Conservation (phyloP, 768 basidiomycete genomes). For the Chiua virens region DNA sequence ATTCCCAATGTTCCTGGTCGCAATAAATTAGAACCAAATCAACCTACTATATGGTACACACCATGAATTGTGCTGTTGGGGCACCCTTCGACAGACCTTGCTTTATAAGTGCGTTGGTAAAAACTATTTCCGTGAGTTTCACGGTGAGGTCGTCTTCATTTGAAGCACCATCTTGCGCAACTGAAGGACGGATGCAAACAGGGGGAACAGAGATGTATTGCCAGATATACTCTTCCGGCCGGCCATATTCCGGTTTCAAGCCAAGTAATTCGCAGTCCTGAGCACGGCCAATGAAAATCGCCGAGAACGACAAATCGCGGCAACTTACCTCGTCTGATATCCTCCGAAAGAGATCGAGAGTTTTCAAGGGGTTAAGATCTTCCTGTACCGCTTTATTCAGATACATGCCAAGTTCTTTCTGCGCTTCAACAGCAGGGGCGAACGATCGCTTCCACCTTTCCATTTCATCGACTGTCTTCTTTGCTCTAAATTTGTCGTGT, state of each 20-base stretch:
- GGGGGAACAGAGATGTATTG: slow-evolving; percentile 98
- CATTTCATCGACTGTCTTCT: slow-evolving; percentile 88
- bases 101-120: slow-evolving; percentile 90
- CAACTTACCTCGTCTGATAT: slow-evolving; percentile 82
- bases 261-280: slow-evolving; percentile 96
- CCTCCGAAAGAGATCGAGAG: slow-evolving; percentile 86
- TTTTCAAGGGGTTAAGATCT: slow-evolving; percentile 93
- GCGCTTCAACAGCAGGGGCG: slow-evolving; percentile 74
- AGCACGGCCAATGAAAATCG: slow-evolving; percentile 1
- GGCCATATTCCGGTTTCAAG: slow-evolving; percentile 79
- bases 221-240: slow-evolving; percentile 98
- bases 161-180: slow-evolving; percentile 95
- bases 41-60: slow-evolving; percentile 22
- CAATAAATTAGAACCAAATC: neutral
- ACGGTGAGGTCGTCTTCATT: slow-evolving; percentile 99
- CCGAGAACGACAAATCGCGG: neutral
- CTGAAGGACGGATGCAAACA: slow-evolving; percentile 95
- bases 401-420: slow-evolving; percentile 83
- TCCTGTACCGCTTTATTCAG: slow-evolving; percentile 87
- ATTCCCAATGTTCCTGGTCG: slow-evolving; percentile 94
- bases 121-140: slow-evolving; percentile 95
- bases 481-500: slow-evolving; percentile 95
- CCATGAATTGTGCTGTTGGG: slow-evolving; percentile 89
- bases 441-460: slow-evolving; percentile 87
- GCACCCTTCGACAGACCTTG: slow-evolving; percentile 86